These are phyloP conservation scores for Chrysochromulina parva DNA, from an alignment of 78 protist species.

Conservation along the genomic window DNA sequence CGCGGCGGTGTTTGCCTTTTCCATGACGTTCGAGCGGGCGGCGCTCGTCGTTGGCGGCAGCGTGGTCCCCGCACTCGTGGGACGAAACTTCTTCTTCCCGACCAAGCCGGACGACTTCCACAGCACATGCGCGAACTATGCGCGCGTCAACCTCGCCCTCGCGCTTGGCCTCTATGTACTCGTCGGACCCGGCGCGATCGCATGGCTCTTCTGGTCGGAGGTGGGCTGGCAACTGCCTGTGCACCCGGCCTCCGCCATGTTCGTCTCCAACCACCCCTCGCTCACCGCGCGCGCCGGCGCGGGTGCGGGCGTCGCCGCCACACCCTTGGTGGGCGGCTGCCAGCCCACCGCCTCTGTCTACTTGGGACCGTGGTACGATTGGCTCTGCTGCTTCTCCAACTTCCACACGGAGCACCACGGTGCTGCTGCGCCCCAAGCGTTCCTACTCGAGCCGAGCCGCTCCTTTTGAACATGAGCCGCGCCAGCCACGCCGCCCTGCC, in stretches of 20 bases:
- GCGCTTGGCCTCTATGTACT: background rate
- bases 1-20: background rate
- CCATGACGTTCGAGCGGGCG: background rate
- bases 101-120: background rate
- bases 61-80: background rate
- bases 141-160: background rate
- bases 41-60: background rate
- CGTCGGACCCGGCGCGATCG: background rate
- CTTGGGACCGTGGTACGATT: background rate
- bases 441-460: too few species aligned
- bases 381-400: background rate
- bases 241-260: constrained; percentile 7
- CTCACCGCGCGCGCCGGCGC: too few species aligned
- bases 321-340: background rate
- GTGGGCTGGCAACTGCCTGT: background rate
- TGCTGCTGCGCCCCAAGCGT: too few species aligned
- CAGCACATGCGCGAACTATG: background rate
- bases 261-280: background rate
- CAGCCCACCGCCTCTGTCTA: constrained; percentile 2
- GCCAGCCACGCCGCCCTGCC: too few species aligned
- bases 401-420: constrained; percentile 7
- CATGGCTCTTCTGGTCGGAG: background rate
- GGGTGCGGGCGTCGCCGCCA: too few species aligned
- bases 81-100: background rate
- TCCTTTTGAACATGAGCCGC: too few species aligned